Conservation (phyloP, 2,329 filamentous ascomycete genomes). For the Verticillium albo-atrum region DNA sequence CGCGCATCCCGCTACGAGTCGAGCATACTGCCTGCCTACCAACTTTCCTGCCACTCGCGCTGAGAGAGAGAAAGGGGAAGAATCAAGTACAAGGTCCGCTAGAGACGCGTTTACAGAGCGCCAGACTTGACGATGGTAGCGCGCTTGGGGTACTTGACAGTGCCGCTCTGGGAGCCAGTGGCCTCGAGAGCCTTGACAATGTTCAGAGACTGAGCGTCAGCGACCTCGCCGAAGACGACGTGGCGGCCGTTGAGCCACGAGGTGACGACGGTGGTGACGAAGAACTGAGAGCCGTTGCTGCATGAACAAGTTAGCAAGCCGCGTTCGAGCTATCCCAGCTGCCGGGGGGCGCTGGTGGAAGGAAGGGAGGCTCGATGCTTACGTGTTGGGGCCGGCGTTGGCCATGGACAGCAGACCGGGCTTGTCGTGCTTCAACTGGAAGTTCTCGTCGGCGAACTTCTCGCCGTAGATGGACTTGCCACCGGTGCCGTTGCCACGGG, state of each 20-base stretch:
- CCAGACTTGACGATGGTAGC: conserved; percentile 55
- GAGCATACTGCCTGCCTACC: background rate
- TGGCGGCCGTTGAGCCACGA: conserved; percentile 80
- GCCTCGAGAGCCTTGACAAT: conserved; percentile 60
- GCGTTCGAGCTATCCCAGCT: background rate
- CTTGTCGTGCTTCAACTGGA: conserved; percentile 66
- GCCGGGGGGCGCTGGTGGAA: no score
- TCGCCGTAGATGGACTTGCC: conserved; percentile 94
- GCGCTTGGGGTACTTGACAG: conserved; percentile 51
- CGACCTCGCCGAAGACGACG: conserved; percentile 79
- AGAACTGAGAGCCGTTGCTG: conserved; percentile 98
- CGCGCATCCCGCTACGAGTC: background rate
- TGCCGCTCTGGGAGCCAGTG: conserved; percentile 50
- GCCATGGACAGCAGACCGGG: conserved; percentile 89
- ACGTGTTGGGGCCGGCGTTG: conserved; percentile 93
- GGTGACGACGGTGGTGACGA: conserved; percentile 89
- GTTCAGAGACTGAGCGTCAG: conserved; percentile 40
- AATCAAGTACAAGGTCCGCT: conserved; percentile 1
- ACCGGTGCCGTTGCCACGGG: conserved; percentile 83
- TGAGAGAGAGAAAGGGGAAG: background rate
- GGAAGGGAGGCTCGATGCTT: conserved; percentile 13
- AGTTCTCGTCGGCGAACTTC: conserved; percentile 95
- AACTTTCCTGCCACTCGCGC: background rate
- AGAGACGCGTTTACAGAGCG: conserved; percentile 33
- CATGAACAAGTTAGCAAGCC: conserved; percentile 32